Conservation (phyloP, 192 early-diverging fungal species). For the Entomortierella beljakovae region DNA sequence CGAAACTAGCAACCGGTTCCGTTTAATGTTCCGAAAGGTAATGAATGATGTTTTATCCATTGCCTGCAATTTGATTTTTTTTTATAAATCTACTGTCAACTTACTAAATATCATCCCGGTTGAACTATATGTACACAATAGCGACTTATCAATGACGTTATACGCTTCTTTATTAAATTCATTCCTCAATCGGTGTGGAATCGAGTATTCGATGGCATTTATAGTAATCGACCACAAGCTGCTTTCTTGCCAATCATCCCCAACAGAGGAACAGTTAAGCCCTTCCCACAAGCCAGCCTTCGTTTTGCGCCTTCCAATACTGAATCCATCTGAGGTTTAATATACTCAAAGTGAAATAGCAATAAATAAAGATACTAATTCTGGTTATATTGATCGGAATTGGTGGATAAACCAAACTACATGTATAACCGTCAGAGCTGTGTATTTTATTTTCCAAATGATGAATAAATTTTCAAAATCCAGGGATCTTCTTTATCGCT, state of each 20-base stretch:
- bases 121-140: neutral
- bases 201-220: constrained; percentile 11
- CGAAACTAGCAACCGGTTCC: constrained; percentile 14
- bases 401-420: neutral
- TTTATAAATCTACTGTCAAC: neutral
- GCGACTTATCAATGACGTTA: constrained; percentile 1
- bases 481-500: neutral
- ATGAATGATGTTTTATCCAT: neutral
- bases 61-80: neutral
- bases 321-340: too few species aligned
- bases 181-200: constrained; percentile 18
- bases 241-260: neutral
- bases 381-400: neutral
- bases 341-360: too few species aligned
- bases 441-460: neutral
- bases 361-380: too few species aligned
- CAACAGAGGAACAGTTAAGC: neutral
- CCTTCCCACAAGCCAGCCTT: constrained; percentile 9
- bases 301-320: neutral
- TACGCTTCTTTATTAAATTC: neutral
- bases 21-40: constrained; percentile 15
- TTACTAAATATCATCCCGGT: too few species aligned
- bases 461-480: too few species aligned
- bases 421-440: too few species aligned
- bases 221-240: constrained; percentile 16